phyloP scores from a whole-genome alignment of 257 asterid species.

The Verbena officinalis region DNA sequence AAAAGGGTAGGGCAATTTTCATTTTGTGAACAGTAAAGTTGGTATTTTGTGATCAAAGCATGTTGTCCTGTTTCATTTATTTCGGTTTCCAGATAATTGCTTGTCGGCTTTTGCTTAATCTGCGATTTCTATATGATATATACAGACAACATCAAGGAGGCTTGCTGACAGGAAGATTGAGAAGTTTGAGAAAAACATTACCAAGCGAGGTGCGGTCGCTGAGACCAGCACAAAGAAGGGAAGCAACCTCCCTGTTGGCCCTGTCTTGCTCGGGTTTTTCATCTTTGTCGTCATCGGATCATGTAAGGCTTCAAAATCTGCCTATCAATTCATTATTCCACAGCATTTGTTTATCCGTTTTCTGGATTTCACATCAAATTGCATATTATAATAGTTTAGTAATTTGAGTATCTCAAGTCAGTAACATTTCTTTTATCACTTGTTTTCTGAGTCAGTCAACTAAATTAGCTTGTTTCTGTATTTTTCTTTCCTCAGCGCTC shows the following conservation, averaged over 20 bases:
- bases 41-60: background rate
- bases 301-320: slow-evolving; percentile 50
- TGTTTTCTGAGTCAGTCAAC: too few relatives aligned
- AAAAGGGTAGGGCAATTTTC: too few relatives aligned
- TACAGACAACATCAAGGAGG: slow-evolving; percentile 91
- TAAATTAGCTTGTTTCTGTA: background rate
- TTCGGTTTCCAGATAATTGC: background rate
- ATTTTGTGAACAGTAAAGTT: too few relatives aligned
- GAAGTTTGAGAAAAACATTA: slow-evolving; percentile 91
- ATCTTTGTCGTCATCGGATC: slow-evolving; percentile 94
- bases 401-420: too few relatives aligned
- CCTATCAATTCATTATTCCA: background rate
- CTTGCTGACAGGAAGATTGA: slow-evolving; percentile 84
- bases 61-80: background rate
- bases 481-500: slow-evolving; percentile 52
- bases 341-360: background rate
- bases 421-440: too few relatives aligned
- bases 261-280: slow-evolving; percentile 89
- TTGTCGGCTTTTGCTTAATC: too few relatives aligned
- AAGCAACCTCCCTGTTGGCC: slow-evolving; percentile 80
- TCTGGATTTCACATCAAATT: background rate
- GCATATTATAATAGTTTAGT: too few relatives aligned
- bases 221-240: slow-evolving; percentile 84
- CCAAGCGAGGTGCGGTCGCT: slow-evolving; percentile 79
- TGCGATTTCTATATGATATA: background rate